These are phyloP conservation scores for Orbilia brochopaga DNA, from an alignment of 2,329 filamentous ascomycete species.

Conservation along the genomic window DNA sequence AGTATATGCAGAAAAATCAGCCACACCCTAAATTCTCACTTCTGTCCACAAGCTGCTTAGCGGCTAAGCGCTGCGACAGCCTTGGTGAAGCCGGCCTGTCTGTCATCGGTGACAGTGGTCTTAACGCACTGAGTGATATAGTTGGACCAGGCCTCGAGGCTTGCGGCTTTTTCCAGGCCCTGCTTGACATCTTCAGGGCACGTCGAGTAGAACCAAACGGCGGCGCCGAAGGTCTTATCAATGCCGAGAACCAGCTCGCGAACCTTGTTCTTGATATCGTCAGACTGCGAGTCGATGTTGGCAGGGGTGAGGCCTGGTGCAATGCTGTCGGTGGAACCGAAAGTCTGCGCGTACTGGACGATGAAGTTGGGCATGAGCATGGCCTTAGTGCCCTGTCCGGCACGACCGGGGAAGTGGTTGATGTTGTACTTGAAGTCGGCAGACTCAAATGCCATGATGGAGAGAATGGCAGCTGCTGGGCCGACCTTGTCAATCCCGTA, in stretches of 20 bases:
- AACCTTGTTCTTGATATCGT: slow-evolving; percentile 33
- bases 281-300: slow-evolving; percentile 8
- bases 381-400: slow-evolving; percentile 75
- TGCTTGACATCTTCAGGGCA: slow-evolving; percentile 31
- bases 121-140: slow-evolving; percentile 34
- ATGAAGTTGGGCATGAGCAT: slow-evolving; percentile 68
- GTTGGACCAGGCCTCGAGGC: slow-evolving; percentile 7
- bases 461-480: slow-evolving; percentile 73
- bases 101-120: slow-evolving; percentile 14
- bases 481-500: slow-evolving; percentile 65
- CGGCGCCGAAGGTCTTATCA: slow-evolving; percentile 29
- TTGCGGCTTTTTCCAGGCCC: slow-evolving; percentile 15
- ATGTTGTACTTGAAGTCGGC: slow-evolving; percentile 73
- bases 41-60: slow-evolving; percentile 5
- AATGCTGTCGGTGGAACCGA: slow-evolving; percentile 33
- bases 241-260: slow-evolving; percentile 17
- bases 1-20: not conserved
- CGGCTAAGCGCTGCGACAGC: slow-evolving; percentile 32
- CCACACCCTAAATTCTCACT: no score
- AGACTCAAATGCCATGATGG: slow-evolving; percentile 75
- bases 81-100: not conserved
- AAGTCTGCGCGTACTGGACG: slow-evolving; percentile 35
- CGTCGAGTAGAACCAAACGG: slow-evolving; percentile 40
- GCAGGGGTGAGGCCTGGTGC: slow-evolving; percentile 9
- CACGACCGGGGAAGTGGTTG: slow-evolving; percentile 67